These are phyloP conservation scores for Penicillium roqueforti DNA, from an alignment of 495 filamentous ascomycete species.

Conservation along the genomic window DNA sequence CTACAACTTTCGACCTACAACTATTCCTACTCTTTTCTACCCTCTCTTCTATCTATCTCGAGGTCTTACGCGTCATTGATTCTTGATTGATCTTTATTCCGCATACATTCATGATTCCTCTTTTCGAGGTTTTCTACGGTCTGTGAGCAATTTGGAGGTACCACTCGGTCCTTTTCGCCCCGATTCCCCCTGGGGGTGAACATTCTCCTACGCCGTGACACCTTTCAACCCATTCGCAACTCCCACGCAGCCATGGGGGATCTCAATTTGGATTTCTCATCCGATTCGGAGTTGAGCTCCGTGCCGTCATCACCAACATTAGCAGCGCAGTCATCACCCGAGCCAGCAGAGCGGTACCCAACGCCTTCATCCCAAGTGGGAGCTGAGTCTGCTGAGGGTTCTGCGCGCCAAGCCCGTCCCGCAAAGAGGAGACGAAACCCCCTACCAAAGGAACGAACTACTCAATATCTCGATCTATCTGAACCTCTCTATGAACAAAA, in stretches of 20 bases:
- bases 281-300: conserved; percentile 58
- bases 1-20: conserved; percentile 6
- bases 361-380: conserved; percentile 56
- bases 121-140: background rate
- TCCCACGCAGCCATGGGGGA: conserved; percentile 29
- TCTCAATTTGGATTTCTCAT: conserved; percentile 26
- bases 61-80: conserved; percentile 9
- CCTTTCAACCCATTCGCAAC: conserved; percentile 8
- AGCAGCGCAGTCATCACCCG: conserved; percentile 48
- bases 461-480: conserved; percentile 69
- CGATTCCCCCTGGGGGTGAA: conserved; percentile 5
- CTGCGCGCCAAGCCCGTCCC: conserved; percentile 56
- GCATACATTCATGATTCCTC: conserved; percentile 5
- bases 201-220: conserved; percentile 7
- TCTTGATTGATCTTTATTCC: conserved; percentile 7
- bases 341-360: conserved; percentile 48
- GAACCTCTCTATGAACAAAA: conserved; percentile 47
- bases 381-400: conserved; percentile 29
- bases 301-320: conserved; percentile 26
- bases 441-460: conserved; percentile 67
- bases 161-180: background rate
- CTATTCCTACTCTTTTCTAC: conserved; percentile 26
- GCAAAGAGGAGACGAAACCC: conserved; percentile 68
- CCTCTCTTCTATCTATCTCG: conserved; percentile 13
- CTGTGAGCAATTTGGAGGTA: background rate